Percentiles rank a stretch among this genome's conserved stretches.
phyloP scores from a whole-genome alignment of 495 filamentous ascomycete species.

The Penicillium manginii region DNA sequence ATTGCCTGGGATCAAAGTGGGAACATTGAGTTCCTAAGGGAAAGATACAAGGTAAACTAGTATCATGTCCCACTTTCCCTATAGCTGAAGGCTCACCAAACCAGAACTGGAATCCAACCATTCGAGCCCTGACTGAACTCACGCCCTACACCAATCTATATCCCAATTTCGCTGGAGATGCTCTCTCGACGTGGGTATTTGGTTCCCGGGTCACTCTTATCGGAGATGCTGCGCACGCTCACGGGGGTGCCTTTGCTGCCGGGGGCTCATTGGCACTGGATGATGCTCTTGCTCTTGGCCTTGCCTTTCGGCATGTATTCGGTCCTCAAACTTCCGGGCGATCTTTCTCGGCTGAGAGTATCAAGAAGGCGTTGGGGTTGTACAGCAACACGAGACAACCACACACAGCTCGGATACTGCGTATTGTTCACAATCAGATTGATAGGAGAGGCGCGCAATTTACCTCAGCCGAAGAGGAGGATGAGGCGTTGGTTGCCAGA shows the following conservation, averaged over 20 bases:
- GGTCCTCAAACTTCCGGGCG: neutral
- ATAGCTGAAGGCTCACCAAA: neutral
- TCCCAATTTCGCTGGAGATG: constrained; percentile 46
- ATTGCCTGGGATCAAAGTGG: constrained; percentile 45
- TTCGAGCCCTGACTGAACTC: constrained; percentile 43
- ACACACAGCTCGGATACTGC: constrained; percentile 44
- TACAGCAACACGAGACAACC: constrained; percentile 47
- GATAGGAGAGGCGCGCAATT: constrained; percentile 23
- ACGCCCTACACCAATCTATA: constrained; percentile 47
- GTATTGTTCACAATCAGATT: constrained; percentile 43
- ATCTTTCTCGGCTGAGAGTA: constrained; percentile 23
- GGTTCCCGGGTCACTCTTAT: constrained; percentile 43
- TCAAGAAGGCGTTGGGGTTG: constrained; percentile 36
- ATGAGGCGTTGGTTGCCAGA: constrained; percentile 41
- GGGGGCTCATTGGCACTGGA: constrained; percentile 56
- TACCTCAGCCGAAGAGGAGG: constrained; percentile 34
- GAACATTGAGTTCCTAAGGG: constrained; percentile 39
- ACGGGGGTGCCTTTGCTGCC: constrained; percentile 54
- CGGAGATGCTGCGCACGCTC: constrained; percentile 55
- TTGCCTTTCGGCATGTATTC: constrained; percentile 31
- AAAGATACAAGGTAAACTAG: constrained; percentile 37
- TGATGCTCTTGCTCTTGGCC: constrained; percentile 41
- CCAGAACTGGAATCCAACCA: constrained; percentile 49
- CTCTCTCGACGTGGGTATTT: constrained; percentile 47
- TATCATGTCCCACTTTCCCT: neutral